Conservation (phyloP, 2,329 filamentous ascomycete genomes). For the Epichloe coenophiala region DNA sequence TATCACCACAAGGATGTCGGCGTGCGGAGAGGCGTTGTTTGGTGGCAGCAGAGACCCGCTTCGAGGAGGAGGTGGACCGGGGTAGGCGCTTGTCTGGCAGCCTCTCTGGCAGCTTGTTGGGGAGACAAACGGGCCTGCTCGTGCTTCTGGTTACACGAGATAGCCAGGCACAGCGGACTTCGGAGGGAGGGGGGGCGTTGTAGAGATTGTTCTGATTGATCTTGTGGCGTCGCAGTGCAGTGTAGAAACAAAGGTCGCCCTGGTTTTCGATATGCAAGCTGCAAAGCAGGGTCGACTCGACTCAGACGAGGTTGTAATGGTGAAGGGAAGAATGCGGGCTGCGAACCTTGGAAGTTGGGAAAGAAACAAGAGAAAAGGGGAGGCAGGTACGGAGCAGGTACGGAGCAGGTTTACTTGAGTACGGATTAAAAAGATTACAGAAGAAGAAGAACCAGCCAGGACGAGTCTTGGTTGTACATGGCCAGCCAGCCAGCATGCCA, state of each 20-base stretch:
- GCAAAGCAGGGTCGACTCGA: neutral
- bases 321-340: neutral
- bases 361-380: neutral
- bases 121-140: neutral
- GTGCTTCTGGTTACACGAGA: slow-evolving; percentile 4
- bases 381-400: neutral
- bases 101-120: neutral
- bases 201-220: neutral
- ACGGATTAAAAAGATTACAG: no score
- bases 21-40: slow-evolving; percentile 3
- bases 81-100: slow-evolving; percentile 5
- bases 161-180: neutral
- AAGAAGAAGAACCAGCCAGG: neutral
- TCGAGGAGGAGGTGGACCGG: slow-evolving; percentile 2
- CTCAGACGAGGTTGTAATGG: neutral
- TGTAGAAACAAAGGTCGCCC: neutral
- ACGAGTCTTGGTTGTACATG: no score
- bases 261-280: neutral
- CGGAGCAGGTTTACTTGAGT: no score
- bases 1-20: neutral
- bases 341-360: neutral
- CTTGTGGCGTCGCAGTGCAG: neutral
- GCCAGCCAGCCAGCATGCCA: no score
- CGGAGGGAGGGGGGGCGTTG: neutral
- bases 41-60: slow-evolving; percentile 1